Base-by-base conservation (phyloP, 805 yeast species). In the Metschnikowia continentalis region DNA sequence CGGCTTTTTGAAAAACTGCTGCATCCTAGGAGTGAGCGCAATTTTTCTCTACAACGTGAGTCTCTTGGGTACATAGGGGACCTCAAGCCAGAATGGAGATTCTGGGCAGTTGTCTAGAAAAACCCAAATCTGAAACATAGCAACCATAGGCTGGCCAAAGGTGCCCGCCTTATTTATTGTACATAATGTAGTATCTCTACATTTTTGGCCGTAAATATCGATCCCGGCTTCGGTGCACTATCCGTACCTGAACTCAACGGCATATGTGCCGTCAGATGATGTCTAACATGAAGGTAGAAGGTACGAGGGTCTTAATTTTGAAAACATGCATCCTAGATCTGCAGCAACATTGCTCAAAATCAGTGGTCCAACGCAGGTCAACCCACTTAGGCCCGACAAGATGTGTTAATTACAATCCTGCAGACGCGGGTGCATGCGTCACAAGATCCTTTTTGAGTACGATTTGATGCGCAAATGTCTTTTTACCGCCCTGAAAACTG, bases 1-100 rank as follows among this genome's bases (percentile, higher is more conserved):
- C 6, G 51, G 42, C 6, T 53, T 48, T 23, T 22, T 53, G 35
- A 50, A 41, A 39, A 52, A 50, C 48, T 53, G 56, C 22, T 36
- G 32, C 6, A 37, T 53, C 15, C 46, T 53, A 33, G 54, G 54
- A 3, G 32, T 42, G 22, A 30, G 40, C 6, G 37, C 51, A 17
- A 46, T 50, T 22, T 13, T 36, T 3, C 41, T 50, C 5, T 53
- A 53, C 32, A 19, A 50, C 32, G 11, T 44, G 23, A 19, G 32
- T 35, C 46, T 42, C 10, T 33, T 32, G 17, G 46, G 46, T 20
- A 42, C 46, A 15, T 42, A 23, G 15, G n/a, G 4, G 8, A 11
- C 6, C 4, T 10, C 22, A 17, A 19, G 6, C 3, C 14, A 36
- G 39, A 13, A 37, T 13, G 15, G 15, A n/a, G 11, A 10, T 22